Percentiles rank a stretch among this genome's conserved stretches.
These are phyloP conservation scores for Lactarius hengduanensis DNA, from an alignment of 768 basidiomycete species.

Conservation along the genomic window DNA sequence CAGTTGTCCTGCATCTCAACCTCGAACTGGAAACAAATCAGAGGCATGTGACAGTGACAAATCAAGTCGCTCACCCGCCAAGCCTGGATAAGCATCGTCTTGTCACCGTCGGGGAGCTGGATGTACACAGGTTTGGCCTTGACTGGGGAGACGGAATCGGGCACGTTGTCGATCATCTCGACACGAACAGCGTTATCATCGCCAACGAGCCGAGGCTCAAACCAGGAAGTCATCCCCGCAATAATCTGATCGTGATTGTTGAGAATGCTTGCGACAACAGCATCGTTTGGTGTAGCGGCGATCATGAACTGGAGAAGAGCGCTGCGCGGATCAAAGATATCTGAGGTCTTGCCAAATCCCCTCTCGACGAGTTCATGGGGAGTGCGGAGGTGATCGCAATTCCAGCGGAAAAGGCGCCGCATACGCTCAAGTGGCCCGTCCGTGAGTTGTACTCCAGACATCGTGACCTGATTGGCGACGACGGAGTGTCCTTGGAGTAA, in stretches of 20 bases:
- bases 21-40: conserved; percentile 55
- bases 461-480: conserved; percentile 36
- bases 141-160: conserved; percentile 77
- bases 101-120: conserved; percentile 69
- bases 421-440: conserved; percentile 38
- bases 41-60: neutral
- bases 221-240: conserved; percentile 46
- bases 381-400: conserved; percentile 52
- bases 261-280: conserved; percentile 50
- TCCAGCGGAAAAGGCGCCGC: conserved; percentile 50
- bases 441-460: conserved; percentile 35
- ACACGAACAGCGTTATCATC: conserved; percentile 39
- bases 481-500: conserved; percentile 32
- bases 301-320: conserved; percentile 80
- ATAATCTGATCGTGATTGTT: conserved; percentile 51
- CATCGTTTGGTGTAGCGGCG: conserved; percentile 58
- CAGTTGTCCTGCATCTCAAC: conserved; percentile 94
- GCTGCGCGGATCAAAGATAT: conserved; percentile 42
- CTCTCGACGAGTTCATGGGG: conserved; percentile 39
- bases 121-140: conserved; percentile 78
- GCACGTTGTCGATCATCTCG: conserved; percentile 59
- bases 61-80: conserved; percentile 64
- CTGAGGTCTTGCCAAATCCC: conserved; percentile 8
- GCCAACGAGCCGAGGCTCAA: conserved; percentile 48
- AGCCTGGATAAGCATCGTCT: conserved; percentile 65